Base-by-base conservation (phyloP, 805 yeast species). In the Deakozyma indianensis region DNA sequence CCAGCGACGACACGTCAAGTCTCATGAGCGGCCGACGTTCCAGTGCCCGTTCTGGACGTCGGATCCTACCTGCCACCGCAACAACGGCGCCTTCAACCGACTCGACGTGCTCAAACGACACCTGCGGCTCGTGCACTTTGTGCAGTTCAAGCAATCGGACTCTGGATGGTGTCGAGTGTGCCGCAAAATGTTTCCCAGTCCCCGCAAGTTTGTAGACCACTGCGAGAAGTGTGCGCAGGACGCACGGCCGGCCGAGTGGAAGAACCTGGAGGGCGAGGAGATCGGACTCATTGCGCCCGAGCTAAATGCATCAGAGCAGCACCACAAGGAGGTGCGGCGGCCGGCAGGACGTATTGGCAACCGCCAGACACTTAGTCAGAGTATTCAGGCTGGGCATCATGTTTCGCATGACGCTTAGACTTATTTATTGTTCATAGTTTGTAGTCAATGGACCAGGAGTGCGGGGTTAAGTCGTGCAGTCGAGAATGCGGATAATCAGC, bases 91-190 rank as follows among this genome's bases (percentile, higher is more conserved):
- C 0, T 83, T 83, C 62, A 77, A 76, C 53, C 67, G 92, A 41
- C 62, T 80, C 48, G 92, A 83, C 55, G 88, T 83, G 24, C 64
- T 82, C 50, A 82, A 82, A 52, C 68, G 92, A 41, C 92, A 83
- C 60, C 63, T 83, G 46, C 68, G 74, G 44, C 66, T 82, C 35
- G 85, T 82, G 40, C 92, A 83, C 60, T 78, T 70, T 56, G 77
- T 75, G 25, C 75, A 58, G 48, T 58, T 56, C 54, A 59, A 55
- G 58, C 57, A 68, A 46, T 70, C 70, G 23, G 83, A 76, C 45
- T 68, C 77, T 2, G 90, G 90, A 14, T 74, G 75, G 70, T 83
- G 92, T 61, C 61, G 81, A 23, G 65, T 74, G 11, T 83, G 92
- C 59, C 75, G 74, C 44, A 65, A 67, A 47, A 66, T 67, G 66